These are phyloP conservation scores for Globisporangium paroecandrum DNA, from an alignment of 352 stramenopile genomes.

Conservation along the genomic window DNA sequence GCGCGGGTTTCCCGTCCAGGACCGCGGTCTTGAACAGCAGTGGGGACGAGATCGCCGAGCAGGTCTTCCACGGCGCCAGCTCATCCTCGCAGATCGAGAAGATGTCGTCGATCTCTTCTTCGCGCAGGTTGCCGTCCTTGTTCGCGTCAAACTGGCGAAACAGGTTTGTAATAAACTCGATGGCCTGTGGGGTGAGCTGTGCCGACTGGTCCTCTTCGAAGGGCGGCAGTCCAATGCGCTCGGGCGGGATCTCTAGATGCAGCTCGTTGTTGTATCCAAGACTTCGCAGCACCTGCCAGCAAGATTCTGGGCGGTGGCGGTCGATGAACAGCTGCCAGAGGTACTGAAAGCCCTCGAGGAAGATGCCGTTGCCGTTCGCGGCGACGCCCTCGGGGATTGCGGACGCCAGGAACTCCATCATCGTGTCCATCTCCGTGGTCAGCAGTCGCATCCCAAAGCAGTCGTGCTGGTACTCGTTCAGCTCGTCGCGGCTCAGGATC, in stretches of 20 bases:
- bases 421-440: constrained; percentile 77
- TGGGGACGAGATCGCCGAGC: constrained; percentile 48
- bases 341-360: constrained; percentile 77
- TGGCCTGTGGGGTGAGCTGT: constrained; percentile 61
- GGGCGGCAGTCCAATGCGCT: constrained; percentile 49
- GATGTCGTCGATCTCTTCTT: constrained; percentile 70
- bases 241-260: constrained; percentile 66
- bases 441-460: constrained; percentile 85
- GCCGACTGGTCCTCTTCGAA: constrained; percentile 75
- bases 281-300: constrained; percentile 82
- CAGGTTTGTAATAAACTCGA: constrained; percentile 71
- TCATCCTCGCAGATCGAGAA: constrained; percentile 84
- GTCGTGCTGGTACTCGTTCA: constrained; percentile 88
- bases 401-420: constrained; percentile 78
- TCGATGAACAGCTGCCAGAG: constrained; percentile 89
- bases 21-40: constrained; percentile 53
- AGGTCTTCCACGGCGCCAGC: constrained; percentile 63
- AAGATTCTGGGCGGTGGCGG: constrained; percentile 84
- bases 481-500: constrained; percentile 77
- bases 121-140: constrained; percentile 69
- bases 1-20: constrained; percentile 46
- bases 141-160: constrained; percentile 84
- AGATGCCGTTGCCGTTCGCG: constrained; percentile 59
- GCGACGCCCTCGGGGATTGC: constrained; percentile 65
- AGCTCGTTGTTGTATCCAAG: constrained; percentile 83